Conservation (phyloP, 2,329 filamentous ascomycete genomes). For the Stemphylium beticola region DNA sequence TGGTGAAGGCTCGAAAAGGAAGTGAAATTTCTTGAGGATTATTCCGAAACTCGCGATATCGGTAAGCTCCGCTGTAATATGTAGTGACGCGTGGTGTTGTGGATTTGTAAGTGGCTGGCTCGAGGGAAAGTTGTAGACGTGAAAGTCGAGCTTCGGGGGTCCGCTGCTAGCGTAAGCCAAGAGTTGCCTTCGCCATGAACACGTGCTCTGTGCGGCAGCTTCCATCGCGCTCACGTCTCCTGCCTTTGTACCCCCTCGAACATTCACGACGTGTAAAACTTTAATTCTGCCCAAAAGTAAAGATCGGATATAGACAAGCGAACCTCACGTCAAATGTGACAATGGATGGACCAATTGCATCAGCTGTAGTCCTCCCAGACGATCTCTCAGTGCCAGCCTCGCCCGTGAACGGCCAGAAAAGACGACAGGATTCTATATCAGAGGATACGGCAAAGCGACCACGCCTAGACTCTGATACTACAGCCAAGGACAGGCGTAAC, state of each 20-base stretch:
- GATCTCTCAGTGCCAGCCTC: conserved; percentile 39
- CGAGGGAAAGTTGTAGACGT: conserved; percentile 8
- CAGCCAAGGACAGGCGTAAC: conserved; percentile 23
- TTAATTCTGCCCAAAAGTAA: not conserved
- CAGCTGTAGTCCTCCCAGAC: conserved; percentile 61
- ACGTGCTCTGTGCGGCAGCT: conserved; percentile 35
- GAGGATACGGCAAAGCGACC: conserved; percentile 61
- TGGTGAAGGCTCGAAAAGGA: not conserved
- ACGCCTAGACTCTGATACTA: conserved; percentile 52
- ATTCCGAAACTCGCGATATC: not conserved
- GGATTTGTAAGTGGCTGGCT: conserved; percentile 21
- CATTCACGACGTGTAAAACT: conserved; percentile 2
- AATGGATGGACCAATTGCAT: conserved; percentile 57
- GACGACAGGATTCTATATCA: conserved; percentile 61
- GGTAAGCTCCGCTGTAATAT: not conserved
- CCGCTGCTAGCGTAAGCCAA: conserved; percentile 17
- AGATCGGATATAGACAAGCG: not conserved
- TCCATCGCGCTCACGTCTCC: conserved; percentile 14
- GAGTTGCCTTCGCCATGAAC: conserved; percentile 14
- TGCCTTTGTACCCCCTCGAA: not conserved
- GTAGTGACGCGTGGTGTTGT: not conserved
- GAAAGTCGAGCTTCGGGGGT: conserved; percentile 15
- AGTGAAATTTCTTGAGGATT: not conserved
- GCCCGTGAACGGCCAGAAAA: conserved; percentile 50
- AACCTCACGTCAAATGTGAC: not conserved